phyloP scores from a whole-genome alignment of 805 yeast genomes.

The Saturnispora dispora region DNA sequence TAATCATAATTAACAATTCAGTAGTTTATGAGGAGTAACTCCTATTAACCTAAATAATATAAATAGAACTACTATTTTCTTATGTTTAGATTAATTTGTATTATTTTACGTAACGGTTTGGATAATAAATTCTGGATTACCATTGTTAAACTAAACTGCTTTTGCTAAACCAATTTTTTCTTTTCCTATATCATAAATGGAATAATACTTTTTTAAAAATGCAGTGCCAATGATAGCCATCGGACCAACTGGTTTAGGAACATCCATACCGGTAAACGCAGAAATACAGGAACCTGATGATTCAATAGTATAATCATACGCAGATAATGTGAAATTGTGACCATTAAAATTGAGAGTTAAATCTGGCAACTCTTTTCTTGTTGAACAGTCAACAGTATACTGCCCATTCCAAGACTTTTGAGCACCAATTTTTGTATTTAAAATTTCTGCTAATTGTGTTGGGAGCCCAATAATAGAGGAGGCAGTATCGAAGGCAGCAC shows the following conservation, averaged over 20 bases:
- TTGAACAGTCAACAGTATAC: slow-evolving; percentile 83
- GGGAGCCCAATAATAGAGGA: slow-evolving; percentile 94
- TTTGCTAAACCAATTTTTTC: slow-evolving; percentile 92
- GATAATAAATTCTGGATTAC: no score
- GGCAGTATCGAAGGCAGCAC: slow-evolving; percentile 98
- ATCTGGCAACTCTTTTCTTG: slow-evolving; percentile 80
- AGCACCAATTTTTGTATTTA: slow-evolving; percentile 95
- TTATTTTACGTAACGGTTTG: no score
- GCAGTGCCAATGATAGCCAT: slow-evolving; percentile 96
- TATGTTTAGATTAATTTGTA: no score
- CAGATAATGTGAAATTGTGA: slow-evolving; percentile 78
- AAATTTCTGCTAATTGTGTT: slow-evolving; percentile 88
- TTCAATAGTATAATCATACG: slow-evolving; percentile 91
- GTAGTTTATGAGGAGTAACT: no score
- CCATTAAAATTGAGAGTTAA: slow-evolving; percentile 86
- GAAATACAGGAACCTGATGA: slow-evolving; percentile 93
- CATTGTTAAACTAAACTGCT: slow-evolving; percentile 41
- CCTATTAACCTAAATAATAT: no score
- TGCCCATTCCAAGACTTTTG: slow-evolving; percentile 97
- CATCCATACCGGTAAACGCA: slow-evolving; percentile 93
- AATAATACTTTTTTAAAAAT: slow-evolving; percentile 93
- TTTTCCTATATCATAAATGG: slow-evolving; percentile 82
- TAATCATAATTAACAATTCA: no score
- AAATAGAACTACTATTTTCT: no score
- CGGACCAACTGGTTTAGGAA: slow-evolving; percentile 96